A percentile compares a stretch with the other conserved stretches of the same genome.
Conservation (phyloP, 768 basidiomycete genomes). For the Mycena polygramma region DNA sequence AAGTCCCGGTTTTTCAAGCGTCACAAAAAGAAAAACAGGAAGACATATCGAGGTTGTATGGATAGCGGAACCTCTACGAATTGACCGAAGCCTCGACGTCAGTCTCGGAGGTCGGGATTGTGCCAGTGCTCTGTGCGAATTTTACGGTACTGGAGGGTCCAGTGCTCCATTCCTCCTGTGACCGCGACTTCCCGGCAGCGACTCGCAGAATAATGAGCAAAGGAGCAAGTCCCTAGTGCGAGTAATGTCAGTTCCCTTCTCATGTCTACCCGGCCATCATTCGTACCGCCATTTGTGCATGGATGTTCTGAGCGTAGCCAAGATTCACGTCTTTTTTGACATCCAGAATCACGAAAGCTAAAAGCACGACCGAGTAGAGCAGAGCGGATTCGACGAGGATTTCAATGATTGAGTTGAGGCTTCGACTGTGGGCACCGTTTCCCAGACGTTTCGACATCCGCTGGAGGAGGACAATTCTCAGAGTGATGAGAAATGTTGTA, state of each 20-base stretch:
- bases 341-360: slow-evolving; percentile 22
- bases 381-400: slow-evolving; percentile 25
- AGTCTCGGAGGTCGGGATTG: too few relatives aligned
- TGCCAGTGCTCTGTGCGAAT: neutral
- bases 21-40: too few relatives aligned
- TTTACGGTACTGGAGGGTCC: neutral
- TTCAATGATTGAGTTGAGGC: neutral
- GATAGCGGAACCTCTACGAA: too few relatives aligned
- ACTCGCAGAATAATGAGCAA: slow-evolving; percentile 23
- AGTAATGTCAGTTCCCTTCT: neutral
- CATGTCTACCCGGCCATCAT: too few relatives aligned
- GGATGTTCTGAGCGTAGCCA: slow-evolving; percentile 27
- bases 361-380: slow-evolving; percentile 15
- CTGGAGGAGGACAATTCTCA: too few relatives aligned
- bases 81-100: too few relatives aligned
- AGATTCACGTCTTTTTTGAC: slow-evolving; percentile 14
- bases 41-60: too few relatives aligned
- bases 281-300: slow-evolving; percentile 23
- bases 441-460: too few relatives aligned
- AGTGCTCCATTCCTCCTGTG: slow-evolving; percentile 20
- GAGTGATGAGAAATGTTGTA: too few relatives aligned
- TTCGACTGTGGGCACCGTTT: too few relatives aligned
- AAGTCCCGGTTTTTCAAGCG: too few relatives aligned
- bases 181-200: slow-evolving; percentile 12
- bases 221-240: slow-evolving; percentile 20